Evolutionary conservation across 257 asterid genomes (phyloP).

Genomic region (Buddleja alternifolia): DNA sequence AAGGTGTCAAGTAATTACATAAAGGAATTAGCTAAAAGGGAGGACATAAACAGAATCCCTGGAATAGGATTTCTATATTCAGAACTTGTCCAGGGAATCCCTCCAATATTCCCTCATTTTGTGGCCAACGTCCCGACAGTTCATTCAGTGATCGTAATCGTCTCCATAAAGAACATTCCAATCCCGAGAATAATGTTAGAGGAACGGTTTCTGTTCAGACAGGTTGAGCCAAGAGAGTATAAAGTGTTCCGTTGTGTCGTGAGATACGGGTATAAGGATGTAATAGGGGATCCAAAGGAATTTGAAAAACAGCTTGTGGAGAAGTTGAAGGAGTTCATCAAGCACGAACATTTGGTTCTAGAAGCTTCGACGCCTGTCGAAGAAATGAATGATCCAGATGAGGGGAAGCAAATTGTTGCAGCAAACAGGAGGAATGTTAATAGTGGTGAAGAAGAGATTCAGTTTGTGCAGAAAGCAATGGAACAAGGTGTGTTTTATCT

Average conservation of each 20-base stretch:
- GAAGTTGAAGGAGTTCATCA: slow-evolving; percentile 41
- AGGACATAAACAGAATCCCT: slow-evolving; percentile 41
- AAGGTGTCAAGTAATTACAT: slow-evolving; percentile 56
- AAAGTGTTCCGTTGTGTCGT: slow-evolving; percentile 45
- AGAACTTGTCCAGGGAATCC: slow-evolving; percentile 73
- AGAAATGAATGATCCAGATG: slow-evolving; percentile 10
- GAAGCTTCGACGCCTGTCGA: too few relatives aligned
- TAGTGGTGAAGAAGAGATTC: slow-evolving; percentile 38
- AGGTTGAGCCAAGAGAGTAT: slow-evolving; percentile 41
- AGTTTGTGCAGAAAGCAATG: slow-evolving; percentile 32
- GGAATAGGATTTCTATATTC: slow-evolving; percentile 72
- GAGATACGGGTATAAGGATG: slow-evolving; percentile 50
- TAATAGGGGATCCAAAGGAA: slow-evolving; percentile 29
- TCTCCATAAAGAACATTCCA: slow-evolving; percentile 50
- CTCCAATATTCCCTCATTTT: slow-evolving; percentile 73
- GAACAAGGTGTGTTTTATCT: slow-evolving; percentile 45
- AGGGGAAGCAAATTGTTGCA: too few relatives aligned
- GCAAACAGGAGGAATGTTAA: too few relatives aligned
- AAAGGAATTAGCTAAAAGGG: slow-evolving; percentile 40
- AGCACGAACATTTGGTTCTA: slow-evolving; percentile 34
- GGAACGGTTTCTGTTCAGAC: slow-evolving; percentile 50
- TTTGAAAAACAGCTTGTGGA: slow-evolving; percentile 44
- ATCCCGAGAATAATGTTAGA: slow-evolving; percentile 39
- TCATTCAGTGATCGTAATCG: slow-evolving; percentile 47
- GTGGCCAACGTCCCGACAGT: slow-evolving; percentile 55